Percentiles rank a stretch among this genome's conserved stretches.
These are phyloP conservation scores for Eucalyptus polyanthemos DNA, from an alignment of 345 rosid genomes.

Conservation along the genomic window DNA sequence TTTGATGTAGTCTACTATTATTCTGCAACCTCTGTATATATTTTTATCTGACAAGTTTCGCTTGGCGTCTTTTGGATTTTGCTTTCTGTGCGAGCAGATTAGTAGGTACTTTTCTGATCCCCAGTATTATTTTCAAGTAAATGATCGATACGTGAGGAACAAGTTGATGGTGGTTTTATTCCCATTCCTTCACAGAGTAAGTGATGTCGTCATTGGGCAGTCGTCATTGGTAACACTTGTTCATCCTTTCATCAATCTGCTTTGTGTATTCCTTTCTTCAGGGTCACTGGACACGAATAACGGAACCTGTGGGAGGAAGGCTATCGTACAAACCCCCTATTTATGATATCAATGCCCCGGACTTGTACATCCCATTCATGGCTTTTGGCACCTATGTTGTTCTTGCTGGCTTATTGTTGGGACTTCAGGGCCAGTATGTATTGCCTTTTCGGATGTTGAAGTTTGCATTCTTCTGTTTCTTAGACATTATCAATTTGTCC, in stretches of 20 bases:
- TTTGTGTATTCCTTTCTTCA: neutral
- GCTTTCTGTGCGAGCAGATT: constrained; percentile 36
- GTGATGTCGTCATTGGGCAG: neutral
- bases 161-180: constrained; percentile 83
- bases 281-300: constrained; percentile 71
- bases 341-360: constrained; percentile 68
- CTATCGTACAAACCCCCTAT: constrained; percentile 61
- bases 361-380: constrained; percentile 67
- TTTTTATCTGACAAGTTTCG: neutral
- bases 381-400: constrained; percentile 58
- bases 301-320: constrained; percentile 60
- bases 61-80: neutral
- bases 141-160: constrained; percentile 92
- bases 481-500: neutral
- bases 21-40: neutral
- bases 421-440: constrained; percentile 51
- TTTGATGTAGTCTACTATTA: neutral
- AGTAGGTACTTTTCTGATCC: constrained; percentile 87
- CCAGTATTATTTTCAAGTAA: constrained; percentile 95
- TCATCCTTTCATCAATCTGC: too few species aligned
- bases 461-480: neutral
- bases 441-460: neutral
- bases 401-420: constrained; percentile 56
- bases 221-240: neutral
- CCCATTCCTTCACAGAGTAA: constrained; percentile 91